Conservation (phyloP, 306 rosid genomes). For the Dalbergia cultrata region DNA sequence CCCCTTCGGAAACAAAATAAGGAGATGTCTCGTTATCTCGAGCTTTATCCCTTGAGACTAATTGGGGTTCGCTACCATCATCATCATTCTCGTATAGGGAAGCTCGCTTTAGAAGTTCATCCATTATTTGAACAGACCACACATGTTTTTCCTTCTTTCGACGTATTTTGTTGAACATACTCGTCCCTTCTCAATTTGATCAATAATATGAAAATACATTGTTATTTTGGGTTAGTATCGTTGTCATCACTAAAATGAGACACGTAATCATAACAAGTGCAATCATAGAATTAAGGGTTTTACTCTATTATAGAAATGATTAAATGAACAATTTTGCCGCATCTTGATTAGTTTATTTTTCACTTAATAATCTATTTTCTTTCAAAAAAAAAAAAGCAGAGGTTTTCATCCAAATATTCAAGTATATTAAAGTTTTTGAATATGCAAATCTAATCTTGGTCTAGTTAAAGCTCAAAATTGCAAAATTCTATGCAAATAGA, state of each 20-base stretch:
- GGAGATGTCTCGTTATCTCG: not conserved
- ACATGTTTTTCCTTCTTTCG: slow-evolving; percentile 44
- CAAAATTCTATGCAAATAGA: not conserved
- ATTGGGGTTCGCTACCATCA: not conserved
- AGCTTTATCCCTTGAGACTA: not conserved
- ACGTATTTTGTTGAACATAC: not conserved
- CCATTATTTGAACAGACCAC: slow-evolving; percentile 46
- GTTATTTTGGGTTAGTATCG: not conserved
- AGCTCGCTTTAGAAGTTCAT: slow-evolving; percentile 18
- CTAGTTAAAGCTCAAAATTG: not conserved
- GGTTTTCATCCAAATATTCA: not conserved
- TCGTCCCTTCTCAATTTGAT: slow-evolving; percentile 32
- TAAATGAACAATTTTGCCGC: too few species aligned
- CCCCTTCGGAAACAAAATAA: not conserved
- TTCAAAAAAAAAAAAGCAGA: too few species aligned
- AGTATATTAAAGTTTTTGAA: not conserved
- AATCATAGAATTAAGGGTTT: too few species aligned
- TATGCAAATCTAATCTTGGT: not conserved
- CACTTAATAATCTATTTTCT: too few species aligned
- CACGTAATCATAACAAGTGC: too few species aligned
- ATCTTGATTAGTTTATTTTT: too few species aligned
- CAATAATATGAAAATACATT: not conserved
- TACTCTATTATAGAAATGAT: too few species aligned
- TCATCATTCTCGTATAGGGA: slow-evolving; percentile 39
- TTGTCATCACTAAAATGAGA: too few species aligned